phyloP scores from a whole-genome alignment of 208 protist genomes.

The Borovskyia barvae region DNA sequence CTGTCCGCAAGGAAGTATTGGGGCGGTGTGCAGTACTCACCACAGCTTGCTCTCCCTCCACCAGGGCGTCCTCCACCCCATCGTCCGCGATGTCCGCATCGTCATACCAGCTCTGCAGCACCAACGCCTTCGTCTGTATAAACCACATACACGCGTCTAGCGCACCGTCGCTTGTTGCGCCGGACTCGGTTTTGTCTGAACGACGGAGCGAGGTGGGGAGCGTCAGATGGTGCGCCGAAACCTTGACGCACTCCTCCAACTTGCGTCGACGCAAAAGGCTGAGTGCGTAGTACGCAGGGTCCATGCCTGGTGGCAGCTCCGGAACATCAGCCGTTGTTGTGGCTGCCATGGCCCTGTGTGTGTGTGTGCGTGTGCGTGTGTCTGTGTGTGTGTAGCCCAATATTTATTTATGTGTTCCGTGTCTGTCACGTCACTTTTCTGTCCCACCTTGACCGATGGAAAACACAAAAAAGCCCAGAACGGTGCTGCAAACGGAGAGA shows the following conservation, averaged over 20 bases:
- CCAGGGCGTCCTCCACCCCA: conserved; percentile 89
- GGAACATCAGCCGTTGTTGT: conserved; percentile 5
- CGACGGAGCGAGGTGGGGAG: conserved; percentile 3
- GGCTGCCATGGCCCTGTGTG: neutral
- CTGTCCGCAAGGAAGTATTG: conserved; percentile 77
- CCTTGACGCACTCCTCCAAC: conserved; percentile 79
- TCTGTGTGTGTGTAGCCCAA: neutral
- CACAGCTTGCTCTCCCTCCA: conserved; percentile 91
- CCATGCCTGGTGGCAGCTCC: conserved; percentile 68
- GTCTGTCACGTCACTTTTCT: no score
- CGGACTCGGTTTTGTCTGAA: neutral
- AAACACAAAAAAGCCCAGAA: no score
- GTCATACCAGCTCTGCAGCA: conserved; percentile 92
- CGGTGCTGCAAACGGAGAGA: no score
- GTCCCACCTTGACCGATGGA: no score
- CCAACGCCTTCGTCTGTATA: conserved; percentile 90
- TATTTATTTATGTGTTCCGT: neutral
- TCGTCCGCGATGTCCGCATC: conserved; percentile 95
- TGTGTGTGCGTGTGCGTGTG: conserved; percentile 7
- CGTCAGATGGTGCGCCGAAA: conserved; percentile 76
- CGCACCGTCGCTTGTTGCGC: neutral
- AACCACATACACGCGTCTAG: conserved; percentile 88
- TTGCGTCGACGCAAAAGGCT: conserved; percentile 79
- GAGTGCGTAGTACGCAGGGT: conserved; percentile 90
- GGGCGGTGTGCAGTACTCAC: conserved; percentile 77